These are phyloP conservation scores for Blastosporella zonata DNA, from an alignment of 1,284 basidiomycete genomes.

Conservation along the genomic window DNA sequence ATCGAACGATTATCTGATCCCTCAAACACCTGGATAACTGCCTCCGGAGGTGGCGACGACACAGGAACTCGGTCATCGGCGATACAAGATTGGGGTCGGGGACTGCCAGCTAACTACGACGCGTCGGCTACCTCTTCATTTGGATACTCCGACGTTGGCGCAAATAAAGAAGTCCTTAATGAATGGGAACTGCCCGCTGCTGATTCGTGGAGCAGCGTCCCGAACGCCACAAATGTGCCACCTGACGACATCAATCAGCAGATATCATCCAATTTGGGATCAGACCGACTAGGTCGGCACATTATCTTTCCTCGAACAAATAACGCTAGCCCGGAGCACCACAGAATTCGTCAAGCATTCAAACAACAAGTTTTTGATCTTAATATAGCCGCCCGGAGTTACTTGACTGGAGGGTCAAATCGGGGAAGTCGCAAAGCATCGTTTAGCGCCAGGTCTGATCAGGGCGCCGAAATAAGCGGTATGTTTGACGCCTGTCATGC, in stretches of 20 bases:
- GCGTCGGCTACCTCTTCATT: not conserved
- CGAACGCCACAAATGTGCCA: constrained; percentile 9
- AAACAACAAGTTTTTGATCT: constrained; percentile 15
- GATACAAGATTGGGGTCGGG: not conserved
- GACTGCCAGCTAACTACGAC: not conserved
- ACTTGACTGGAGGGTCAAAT: constrained; percentile 12
- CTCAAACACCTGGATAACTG: not conserved
- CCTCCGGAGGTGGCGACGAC: constrained; percentile 3
- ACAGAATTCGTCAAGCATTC: constrained; percentile 5
- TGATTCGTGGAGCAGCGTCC: not conserved
- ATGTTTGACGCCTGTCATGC: not conserved
- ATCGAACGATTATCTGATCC: constrained; percentile 1
- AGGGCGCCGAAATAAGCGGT: constrained; percentile 1
- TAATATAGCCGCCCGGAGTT: constrained; percentile 14
- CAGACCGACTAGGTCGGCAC: constrained; percentile 12
- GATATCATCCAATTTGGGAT: constrained; percentile 9
- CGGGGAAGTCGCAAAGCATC: constrained; percentile 4
- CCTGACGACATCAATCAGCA: constrained; percentile 10
- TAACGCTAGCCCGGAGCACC: constrained; percentile 1
- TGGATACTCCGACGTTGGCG: constrained; percentile 10
- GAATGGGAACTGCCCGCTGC: constrained; percentile 3
- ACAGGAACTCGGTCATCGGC: constrained; percentile 5
- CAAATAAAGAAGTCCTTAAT: constrained; percentile 3
- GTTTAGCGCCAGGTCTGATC: constrained; percentile 6
- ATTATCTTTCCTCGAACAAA: constrained; percentile 7